Evolutionary conservation across 257 asterid genomes (phyloP), one percentile per base, ranked within the genome.

Genomic region (Primulina tabacum): DNA sequence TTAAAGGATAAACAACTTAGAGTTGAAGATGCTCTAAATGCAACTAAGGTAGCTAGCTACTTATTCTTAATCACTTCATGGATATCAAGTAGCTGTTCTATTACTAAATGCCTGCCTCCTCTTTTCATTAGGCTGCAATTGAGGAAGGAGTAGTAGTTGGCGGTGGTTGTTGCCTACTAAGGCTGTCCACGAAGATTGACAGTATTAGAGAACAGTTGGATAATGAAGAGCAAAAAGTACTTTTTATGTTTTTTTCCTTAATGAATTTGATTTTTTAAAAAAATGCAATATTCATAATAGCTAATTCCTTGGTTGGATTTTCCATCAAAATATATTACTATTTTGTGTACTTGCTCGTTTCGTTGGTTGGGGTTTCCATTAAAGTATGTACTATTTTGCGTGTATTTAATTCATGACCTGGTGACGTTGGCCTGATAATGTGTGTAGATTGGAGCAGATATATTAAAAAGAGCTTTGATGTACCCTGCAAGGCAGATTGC

Each of bases 141-240:
- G 96, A 89, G 83, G 97, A 91, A 84, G 96, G 97, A 69, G 88
- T 91, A 9, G 96, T 91, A 0, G 93, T 91, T 64, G 96, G 97
- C 1, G 97, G 95, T 1, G 95, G 93, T 16, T 91, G 96, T 74
- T 91, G 97, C 81, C 90, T 91, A 30, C 77, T 91, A 57, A 76
- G 97, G 77, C 86, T 91, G 63, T 80, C 97, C 6, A 73, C 80
- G 26, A 91, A 88, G 83, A 87, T 89, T 37, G 82, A 82, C 60
- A 67, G 68, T 59, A 75, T 87, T 67, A 87, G 74, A 82, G 78
- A 71, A 20, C 79, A 68, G 20, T 65, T 91, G 61, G 97, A 89
- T 77, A 91, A 89, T 62, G 95, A 89, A 32, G 96, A 91, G 71
- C 95, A 91, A 77, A 91, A 77, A 73, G 96, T 89, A 68, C 10